Conservation (phyloP, 2,329 filamentous ascomycete species). For the Chlorencoelia australis region DNA sequence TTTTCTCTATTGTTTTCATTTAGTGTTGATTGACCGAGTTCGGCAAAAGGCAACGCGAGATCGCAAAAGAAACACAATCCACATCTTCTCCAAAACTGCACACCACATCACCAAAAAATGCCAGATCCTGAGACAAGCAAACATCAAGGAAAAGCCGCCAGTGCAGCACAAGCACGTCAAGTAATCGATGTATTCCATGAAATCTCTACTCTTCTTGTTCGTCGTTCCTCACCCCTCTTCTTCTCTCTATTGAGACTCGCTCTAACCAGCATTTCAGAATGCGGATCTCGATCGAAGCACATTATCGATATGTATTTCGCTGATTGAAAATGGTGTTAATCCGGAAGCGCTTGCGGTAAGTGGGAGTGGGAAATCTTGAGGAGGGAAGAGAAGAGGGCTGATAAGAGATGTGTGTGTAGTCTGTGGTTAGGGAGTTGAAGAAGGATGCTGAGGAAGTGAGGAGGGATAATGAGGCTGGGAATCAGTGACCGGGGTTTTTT, state of each 20-base stretch:
- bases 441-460: slow-evolving; percentile 24
- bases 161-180: slow-evolving; percentile 70
- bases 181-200: slow-evolving; percentile 77
- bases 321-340: slow-evolving; percentile 96
- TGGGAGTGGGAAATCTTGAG: no score
- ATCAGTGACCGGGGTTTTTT: background rate
- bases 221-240: slow-evolving; percentile 23
- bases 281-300: slow-evolving; percentile 85
- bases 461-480: background rate
- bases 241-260: slow-evolving; percentile 2
- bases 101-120: slow-evolving; percentile 24
- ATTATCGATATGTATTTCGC: slow-evolving; percentile 86
- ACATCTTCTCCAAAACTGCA: background rate
- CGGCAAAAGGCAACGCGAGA: no score
- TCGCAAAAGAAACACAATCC: background rate
- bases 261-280: slow-evolving; percentile 48
- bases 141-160: slow-evolving; percentile 26
- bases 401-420: slow-evolving; percentile 15
- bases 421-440: slow-evolving; percentile 26
- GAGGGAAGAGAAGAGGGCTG: background rate
- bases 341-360: slow-evolving; percentile 88
- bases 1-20: no score
- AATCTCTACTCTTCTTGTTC: slow-evolving; percentile 79
- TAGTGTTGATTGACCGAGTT: no score
- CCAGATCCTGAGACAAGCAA: slow-evolving; percentile 30